Base-by-base conservation (phyloP, 169 alveolate genomes). In the Plasmodium cynomolgi region DNA sequence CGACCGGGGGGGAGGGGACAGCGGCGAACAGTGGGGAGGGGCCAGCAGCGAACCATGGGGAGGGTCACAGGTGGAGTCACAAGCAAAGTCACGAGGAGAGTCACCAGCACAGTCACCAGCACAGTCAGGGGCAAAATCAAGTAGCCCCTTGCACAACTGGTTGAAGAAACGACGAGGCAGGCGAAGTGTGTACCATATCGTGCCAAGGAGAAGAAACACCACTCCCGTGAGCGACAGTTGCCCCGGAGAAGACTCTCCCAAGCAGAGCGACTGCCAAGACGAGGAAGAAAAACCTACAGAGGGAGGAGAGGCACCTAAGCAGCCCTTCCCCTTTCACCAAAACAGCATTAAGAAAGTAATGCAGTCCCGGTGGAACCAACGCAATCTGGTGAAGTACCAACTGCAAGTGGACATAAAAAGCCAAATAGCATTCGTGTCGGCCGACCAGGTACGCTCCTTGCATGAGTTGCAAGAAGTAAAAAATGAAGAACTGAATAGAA, bases 401-500 rank as follows among this genome's bases (percentile, higher is more conserved):
- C 39, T 77, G 3, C 85, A 77, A 39, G 68, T 86, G 4, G 72
- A 34, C 31, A 9, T 86, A 23, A 86, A 56, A 56, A 75, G 93
- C 26, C 17, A 77, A 54, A 58, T 75, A 3, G 29, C 31, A 13
- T 77, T 86, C 71, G 26, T 71, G 44, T 86, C 79, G 23, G 39
- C 81, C 41, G 71, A 54, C 81, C n/a, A 74, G 37, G 39, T 7
- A 17, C 41, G n/a, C 1, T 34, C 62, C 29, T 11, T 47, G 47
- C 33, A 54, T 1, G 41, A 86, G 26, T 86, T 75, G n/a, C 37
- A 41, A 77, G 6, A 23, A 11, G 23, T 20, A 13, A 77, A 33
- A 77, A 86, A 86, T 86, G 39, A 58, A 20, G 72, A 77, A 8
- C n/a, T 86, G 26, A 31, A 20, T 41, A 86, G 68, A 54, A 86